Base-by-base conservation (phyloP, 169 alveolate genomes). In the Eimeria tenella region DNA sequence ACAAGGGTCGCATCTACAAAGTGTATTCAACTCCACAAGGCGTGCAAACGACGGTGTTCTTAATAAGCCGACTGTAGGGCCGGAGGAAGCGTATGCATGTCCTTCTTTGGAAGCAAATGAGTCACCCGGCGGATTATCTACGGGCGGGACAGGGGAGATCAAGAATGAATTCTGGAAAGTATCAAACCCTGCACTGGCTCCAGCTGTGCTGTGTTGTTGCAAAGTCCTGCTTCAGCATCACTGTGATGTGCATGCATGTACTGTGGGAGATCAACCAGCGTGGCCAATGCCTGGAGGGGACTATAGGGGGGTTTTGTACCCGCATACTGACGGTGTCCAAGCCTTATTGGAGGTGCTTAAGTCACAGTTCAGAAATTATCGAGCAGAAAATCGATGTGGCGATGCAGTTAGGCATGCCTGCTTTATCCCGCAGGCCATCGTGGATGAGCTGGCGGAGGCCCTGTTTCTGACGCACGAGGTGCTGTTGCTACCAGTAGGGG, bases 381-480 rank as follows among this genome's bases (percentile, higher is more conserved):
- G 65, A 15, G 75, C n/a, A 8, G 75, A 65, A n/a, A 8, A 17
- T 9, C 75, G 4, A n/a, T 15, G 65, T 11, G 31, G 42, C 4
- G 75, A 11, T 65, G 65, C 17, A 58, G 49, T 65, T 10, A 11
- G 75, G 25, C 25, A n/a, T 21, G 56, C 83, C 21, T 25, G 58
- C 55, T 73, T 9, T 21, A 13, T 73, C 11, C 83, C 83, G 15
- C 83, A 73, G n/a, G 83, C 83, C n/a, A n/a, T 31, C n/a, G 83
- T 73, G 9, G 83, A 73, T 5, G 83, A 73, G 56, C 83, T 73
- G 83, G 52, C 83, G 15, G 83, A 73, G 23, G 56, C 83, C 9
- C 23, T 73, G 83, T 73, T 73, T 73, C 83, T 73, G 83, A 73
- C 83, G 1, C 83, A 73, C 58, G 83, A 73, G 56, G 83, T 73